Percentiles rank a stretch among this genome's conserved stretches.
phyloP scores from a whole-genome alignment of 2,329 filamentous ascomycete genomes.

The Penicillium sp. region DNA sequence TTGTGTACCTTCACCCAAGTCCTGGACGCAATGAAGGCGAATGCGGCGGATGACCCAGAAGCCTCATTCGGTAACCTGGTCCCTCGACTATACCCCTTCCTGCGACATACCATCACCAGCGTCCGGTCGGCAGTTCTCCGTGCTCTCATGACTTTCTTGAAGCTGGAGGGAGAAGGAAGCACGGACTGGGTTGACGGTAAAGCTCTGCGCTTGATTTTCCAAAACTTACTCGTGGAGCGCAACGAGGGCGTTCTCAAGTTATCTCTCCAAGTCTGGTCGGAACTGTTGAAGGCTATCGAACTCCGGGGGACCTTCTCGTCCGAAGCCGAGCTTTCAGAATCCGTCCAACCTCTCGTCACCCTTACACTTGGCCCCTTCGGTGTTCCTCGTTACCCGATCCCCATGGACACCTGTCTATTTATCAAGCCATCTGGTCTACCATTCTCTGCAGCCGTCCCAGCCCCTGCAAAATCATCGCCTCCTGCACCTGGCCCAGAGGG shows the following conservation, averaged over 20 bases:
- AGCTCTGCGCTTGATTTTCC: slow-evolving; percentile 85
- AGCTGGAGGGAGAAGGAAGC: slow-evolving; percentile 76
- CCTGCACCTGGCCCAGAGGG: slow-evolving; percentile 61
- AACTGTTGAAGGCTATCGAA: slow-evolving; percentile 72
- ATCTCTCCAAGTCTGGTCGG: slow-evolving; percentile 85
- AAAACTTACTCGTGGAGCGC: slow-evolving; percentile 92
- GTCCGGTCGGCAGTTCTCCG: slow-evolving; percentile 92
- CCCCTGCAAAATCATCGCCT: slow-evolving; percentile 48
- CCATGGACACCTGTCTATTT: slow-evolving; percentile 88
- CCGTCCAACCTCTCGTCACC: slow-evolving; percentile 80
- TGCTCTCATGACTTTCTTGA: slow-evolving; percentile 88
- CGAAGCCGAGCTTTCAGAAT: slow-evolving; percentile 71
- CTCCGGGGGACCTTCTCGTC: slow-evolving; percentile 65
- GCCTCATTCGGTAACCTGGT: slow-evolving; percentile 92
- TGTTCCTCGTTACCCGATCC: slow-evolving; percentile 84
- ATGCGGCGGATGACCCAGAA: slow-evolving; percentile 79
- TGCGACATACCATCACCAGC: slow-evolving; percentile 95
- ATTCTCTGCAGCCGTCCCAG: slow-evolving; percentile 60
- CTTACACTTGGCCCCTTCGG: slow-evolving; percentile 90
- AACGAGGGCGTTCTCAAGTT: slow-evolving; percentile 80
- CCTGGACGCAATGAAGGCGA: slow-evolving; percentile 88
- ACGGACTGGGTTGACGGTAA: slow-evolving; percentile 92
- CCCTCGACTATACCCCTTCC: slow-evolving; percentile 90
- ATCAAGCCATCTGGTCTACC: slow-evolving; percentile 90
- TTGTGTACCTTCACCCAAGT: slow-evolving; percentile 94